Evolutionary conservation across 1,139 yeast genomes (phyloP).

Genomic region (Petasospora rhodanensis): DNA sequence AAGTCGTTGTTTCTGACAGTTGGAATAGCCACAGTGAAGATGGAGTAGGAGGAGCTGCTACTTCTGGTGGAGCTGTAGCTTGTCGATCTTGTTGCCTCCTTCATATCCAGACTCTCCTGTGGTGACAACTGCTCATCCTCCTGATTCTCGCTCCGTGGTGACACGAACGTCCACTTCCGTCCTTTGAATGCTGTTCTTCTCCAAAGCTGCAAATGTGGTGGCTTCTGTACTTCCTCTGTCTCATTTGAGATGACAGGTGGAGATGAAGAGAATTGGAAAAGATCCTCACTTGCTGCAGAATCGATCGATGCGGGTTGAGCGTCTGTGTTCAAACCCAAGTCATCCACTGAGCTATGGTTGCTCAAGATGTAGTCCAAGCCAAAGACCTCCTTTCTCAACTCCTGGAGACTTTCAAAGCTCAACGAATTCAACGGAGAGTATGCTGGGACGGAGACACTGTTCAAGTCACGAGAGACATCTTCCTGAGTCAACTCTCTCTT

Average conservation of each 20-base stretch:
- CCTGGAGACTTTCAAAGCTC: constrained; percentile 6
- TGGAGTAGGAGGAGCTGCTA: constrained; percentile 5
- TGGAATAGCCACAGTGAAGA: constrained; percentile 5
- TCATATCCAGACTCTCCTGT: too few relatives aligned
- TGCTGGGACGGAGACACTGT: neutral
- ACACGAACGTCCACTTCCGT: too few relatives aligned
- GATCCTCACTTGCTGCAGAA: too few relatives aligned
- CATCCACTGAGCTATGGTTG: constrained; percentile 1
- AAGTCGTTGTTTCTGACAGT: constrained; percentile 4
- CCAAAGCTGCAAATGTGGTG: too few relatives aligned
- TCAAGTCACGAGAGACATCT: neutral
- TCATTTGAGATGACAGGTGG: neutral
- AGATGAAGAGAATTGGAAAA: neutral
- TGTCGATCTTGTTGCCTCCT: too few relatives aligned
- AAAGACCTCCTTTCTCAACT: constrained; percentile 7
- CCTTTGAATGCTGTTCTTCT: too few relatives aligned
- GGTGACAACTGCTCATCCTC: too few relatives aligned
- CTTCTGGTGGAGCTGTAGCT: constrained; percentile 1
- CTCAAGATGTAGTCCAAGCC: constrained; percentile 3
- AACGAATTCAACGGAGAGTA: constrained; percentile 6
- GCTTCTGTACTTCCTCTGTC: neutral
- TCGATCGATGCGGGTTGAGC: neutral
- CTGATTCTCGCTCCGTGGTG: too few relatives aligned
- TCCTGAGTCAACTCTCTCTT: too few relatives aligned
- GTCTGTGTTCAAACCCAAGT: neutral